Evolutionary conservation across 163 green algal genomes (phyloP).

Genomic region (Scenedesmus sp.): DNA sequence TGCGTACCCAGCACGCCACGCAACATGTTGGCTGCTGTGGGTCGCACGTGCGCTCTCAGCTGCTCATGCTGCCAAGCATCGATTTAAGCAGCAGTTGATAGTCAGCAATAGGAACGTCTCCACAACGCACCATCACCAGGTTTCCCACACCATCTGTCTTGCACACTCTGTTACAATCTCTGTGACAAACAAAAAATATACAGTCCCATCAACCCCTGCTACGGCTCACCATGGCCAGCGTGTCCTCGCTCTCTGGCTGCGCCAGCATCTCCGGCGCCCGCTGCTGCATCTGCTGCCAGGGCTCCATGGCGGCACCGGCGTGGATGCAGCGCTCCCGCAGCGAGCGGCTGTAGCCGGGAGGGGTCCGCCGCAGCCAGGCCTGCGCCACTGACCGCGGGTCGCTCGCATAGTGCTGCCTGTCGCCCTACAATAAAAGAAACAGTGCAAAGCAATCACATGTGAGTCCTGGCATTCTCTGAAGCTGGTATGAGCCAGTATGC

Average conservation of each 20-base stretch:
- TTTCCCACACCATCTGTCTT: not conserved
- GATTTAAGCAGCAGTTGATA: no score
- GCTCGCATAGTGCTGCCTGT: not conserved
- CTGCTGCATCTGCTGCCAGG: not conserved
- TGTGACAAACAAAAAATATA: not conserved
- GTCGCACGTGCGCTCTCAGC: not conserved
- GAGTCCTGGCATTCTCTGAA: no score
- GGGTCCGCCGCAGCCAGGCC: not conserved
- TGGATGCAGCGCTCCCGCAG: not conserved
- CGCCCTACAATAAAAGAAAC: not conserved
- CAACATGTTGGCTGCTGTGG: no score
- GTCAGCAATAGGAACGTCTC: no score
- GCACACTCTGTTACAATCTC: not conserved
- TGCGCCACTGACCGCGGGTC: slow-evolving; percentile 4
- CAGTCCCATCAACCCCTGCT: not conserved
- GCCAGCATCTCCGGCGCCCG: not conserved
- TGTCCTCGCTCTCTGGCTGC: not conserved
- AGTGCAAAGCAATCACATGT: no score
- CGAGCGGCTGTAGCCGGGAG: not conserved
- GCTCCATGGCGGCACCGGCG: slow-evolving; percentile 27
- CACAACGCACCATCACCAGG: not conserved
- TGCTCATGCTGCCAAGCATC: not conserved
- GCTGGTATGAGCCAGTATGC: no score
- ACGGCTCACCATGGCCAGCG: not conserved
- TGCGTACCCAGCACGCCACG: not conserved